Evolutionary conservation across 495 filamentous ascomycete genomes (phyloP).

Genomic region (Aspergillus diversus): DNA sequence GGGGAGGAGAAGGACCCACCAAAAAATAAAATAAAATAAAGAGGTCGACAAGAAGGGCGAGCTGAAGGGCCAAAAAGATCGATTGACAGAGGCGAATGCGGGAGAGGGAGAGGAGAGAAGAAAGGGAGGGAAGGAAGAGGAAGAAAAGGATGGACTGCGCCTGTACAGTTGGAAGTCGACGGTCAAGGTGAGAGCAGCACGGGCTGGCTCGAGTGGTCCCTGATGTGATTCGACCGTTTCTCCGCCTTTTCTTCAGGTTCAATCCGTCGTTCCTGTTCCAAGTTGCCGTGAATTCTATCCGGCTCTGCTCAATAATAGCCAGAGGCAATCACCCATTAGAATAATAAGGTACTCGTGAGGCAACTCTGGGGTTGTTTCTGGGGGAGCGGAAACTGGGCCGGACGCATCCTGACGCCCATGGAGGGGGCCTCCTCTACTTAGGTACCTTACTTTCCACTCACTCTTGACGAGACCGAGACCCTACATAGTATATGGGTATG

Average conservation of each 20-base stretch:
- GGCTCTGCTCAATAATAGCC: slow-evolving; percentile 2
- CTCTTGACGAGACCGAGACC: too few species aligned
- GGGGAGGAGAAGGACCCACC: background rate
- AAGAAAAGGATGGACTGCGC: slow-evolving; percentile 5
- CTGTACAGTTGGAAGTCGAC: background rate
- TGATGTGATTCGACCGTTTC: slow-evolving; percentile 19
- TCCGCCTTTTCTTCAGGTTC: slow-evolving; percentile 13
- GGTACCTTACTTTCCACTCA: background rate
- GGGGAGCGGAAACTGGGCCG: too few species aligned
- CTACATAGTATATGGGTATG: too few species aligned
- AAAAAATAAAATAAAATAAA: too few species aligned
- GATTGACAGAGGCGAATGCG: slow-evolving; percentile 15
- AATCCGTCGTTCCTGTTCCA: background rate
- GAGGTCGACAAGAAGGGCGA: slow-evolving; percentile 5
- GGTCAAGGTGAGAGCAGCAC: background rate
- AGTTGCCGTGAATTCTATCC: slow-evolving; percentile 34
- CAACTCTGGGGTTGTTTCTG: too few species aligned
- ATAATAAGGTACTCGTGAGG: too few species aligned
- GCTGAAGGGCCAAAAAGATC: slow-evolving; percentile 12
- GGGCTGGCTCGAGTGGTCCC: slow-evolving; percentile 6
- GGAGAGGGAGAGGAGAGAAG: slow-evolving; percentile 18
- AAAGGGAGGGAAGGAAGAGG: slow-evolving; percentile 13
- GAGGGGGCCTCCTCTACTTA: background rate
- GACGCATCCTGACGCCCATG: too few species aligned
- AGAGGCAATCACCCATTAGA: too few species aligned